phyloP scores from a whole-genome alignment of 2,329 filamentous ascomycete species.

The Diaporthe sp. region DNA sequence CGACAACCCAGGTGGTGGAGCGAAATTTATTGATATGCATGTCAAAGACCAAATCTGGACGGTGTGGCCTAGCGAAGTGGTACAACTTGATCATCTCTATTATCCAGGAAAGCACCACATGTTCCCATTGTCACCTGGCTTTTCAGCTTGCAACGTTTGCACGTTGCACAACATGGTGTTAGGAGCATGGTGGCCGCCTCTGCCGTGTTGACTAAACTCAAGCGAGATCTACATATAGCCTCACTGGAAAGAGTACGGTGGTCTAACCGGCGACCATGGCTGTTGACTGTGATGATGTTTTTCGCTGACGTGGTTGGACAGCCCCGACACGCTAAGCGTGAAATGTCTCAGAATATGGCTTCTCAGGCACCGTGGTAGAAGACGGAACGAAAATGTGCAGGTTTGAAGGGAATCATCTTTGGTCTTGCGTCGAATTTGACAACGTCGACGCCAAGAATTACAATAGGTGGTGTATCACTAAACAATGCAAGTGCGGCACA shows the following conservation, averaged over 20 bases:
- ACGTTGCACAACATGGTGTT: neutral
- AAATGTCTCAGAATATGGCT: neutral
- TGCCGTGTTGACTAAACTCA: neutral
- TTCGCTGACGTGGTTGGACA: neutral
- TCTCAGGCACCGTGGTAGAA: neutral
- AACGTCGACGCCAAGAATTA: neutral
- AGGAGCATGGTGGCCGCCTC: neutral
- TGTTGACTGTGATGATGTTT: neutral
- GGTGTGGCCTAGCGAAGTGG: neutral
- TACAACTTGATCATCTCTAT: neutral
- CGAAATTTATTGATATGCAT: neutral
- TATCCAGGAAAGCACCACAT: neutral
- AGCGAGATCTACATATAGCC: neutral
- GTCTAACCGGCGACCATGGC: neutral
- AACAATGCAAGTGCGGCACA: too few relatives aligned
- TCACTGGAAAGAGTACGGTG: neutral
- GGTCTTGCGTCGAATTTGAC: neutral
- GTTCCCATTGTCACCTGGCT: neutral
- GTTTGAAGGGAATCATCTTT: too few relatives aligned
- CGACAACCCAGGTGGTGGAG: constrained; percentile 6
- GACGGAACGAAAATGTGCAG: too few relatives aligned
- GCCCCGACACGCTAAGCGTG: too few relatives aligned
- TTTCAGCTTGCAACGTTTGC: constrained; percentile 16
- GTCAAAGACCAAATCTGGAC: neutral
- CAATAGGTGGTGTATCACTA: neutral